A percentile compares a stretch with the other conserved stretches of the same genome.
These are phyloP conservation scores for Gautieria morchelliformis DNA, from an alignment of 768 basidiomycete species.

Conservation along the genomic window DNA sequence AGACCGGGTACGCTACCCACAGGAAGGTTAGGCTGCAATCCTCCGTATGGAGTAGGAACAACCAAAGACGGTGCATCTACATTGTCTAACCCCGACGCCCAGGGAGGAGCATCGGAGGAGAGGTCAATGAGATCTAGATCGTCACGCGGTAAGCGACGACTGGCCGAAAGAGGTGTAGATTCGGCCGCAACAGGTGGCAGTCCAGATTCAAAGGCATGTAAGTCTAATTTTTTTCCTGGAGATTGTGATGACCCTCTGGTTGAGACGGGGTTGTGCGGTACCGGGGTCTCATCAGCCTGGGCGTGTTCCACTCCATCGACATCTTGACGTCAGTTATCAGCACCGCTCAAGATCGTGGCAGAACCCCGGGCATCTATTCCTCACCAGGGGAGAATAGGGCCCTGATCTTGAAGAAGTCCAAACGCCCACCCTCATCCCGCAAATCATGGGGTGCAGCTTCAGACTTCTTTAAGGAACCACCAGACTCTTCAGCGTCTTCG, in stretches of 20 bases:
- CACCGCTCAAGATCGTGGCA: background rate
- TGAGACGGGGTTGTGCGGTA: background rate
- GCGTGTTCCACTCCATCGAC: background rate
- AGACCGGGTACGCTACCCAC: background rate
- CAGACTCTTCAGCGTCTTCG: background rate
- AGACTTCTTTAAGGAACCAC: background rate
- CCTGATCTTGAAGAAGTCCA: background rate
- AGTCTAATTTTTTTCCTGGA: too few species aligned
- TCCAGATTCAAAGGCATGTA: too few species aligned
- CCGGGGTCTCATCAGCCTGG: background rate
- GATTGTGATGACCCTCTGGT: too few species aligned
- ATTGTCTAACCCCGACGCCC: background rate
- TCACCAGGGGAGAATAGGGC: background rate
- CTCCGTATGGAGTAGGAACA: background rate
- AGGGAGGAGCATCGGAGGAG: background rate
- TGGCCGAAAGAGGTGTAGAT: too few species aligned
- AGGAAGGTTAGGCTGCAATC: background rate
- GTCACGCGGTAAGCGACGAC: too few species aligned
- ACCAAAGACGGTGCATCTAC: background rate
- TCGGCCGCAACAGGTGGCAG: too few species aligned
- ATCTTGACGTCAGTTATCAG: background rate
- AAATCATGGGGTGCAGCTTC: background rate
- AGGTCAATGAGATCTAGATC: background rate
- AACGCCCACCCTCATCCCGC: background rate
- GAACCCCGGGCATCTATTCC: background rate